phyloP scores from a whole-genome alignment of 129 eudicot genomes.

The Centrapalus pauciflorus region DNA sequence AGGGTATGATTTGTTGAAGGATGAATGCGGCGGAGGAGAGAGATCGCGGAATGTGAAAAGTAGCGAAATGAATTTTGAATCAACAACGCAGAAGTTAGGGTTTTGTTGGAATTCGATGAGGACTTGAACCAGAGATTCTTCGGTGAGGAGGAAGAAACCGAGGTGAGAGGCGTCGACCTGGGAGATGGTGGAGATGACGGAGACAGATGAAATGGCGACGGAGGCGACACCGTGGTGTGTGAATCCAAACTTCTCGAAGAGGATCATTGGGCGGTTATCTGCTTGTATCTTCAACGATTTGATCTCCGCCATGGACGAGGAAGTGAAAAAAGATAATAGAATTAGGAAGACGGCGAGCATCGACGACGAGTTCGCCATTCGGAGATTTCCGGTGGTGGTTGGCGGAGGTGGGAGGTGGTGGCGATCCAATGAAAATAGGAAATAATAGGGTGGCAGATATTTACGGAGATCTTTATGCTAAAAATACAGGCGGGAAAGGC shows the following conservation, averaged over 20 bases:
- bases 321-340: slow-evolving; percentile 17
- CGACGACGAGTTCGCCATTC: background rate
- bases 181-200: slow-evolving; percentile 26
- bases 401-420: background rate
- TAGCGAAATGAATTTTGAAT: slow-evolving; percentile 23
- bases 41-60: slow-evolving; percentile 40
- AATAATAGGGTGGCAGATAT: background rate
- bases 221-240: slow-evolving; percentile 34
- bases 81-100: slow-evolving; percentile 34
- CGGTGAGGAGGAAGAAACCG: slow-evolving; percentile 37
- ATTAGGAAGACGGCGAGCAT: slow-evolving; percentile 5
- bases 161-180: slow-evolving; percentile 34
- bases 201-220: slow-evolving; percentile 33
- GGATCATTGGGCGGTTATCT: slow-evolving; percentile 47
- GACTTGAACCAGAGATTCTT: slow-evolving; percentile 25
- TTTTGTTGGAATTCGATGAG: slow-evolving; percentile 24
- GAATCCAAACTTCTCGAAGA: slow-evolving; percentile 54
- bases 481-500: slow-evolving; percentile 5
- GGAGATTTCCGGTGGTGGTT: background rate
- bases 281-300: slow-evolving; percentile 29
- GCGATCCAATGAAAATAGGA: background rate
- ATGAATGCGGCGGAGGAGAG: slow-evolving; percentile 30
- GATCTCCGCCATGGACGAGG: slow-evolving; percentile 33
- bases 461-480: background rate
- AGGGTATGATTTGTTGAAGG: slow-evolving; percentile 26